Conservation (phyloP, 352 stramenopile genomes). For the Phytopythium mirpurense region DNA sequence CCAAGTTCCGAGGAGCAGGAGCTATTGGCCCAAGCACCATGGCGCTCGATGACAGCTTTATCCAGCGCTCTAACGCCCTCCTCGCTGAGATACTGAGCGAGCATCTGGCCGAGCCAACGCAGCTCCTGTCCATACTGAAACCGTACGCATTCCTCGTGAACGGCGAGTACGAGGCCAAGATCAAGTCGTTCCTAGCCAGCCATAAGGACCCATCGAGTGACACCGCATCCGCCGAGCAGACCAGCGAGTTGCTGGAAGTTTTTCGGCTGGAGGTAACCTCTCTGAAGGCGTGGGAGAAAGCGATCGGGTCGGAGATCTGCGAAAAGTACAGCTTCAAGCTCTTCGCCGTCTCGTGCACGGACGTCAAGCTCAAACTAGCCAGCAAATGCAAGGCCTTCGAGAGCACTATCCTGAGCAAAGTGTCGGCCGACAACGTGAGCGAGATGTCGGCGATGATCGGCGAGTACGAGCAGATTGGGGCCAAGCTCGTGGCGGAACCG, state of each 20-base stretch:
- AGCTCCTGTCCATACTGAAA: constrained; percentile 69
- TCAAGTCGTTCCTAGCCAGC: constrained; percentile 24
- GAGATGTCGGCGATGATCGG: constrained; percentile 84
- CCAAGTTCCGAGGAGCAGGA: constrained; percentile 45
- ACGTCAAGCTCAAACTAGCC: constrained; percentile 85
- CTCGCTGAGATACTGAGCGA: constrained; percentile 46
- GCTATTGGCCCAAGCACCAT: constrained; percentile 85
- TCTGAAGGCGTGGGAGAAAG: constrained; percentile 42
- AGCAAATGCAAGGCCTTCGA: constrained; percentile 67
- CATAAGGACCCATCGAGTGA: constrained; percentile 20
- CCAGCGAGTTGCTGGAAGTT: constrained; percentile 35
- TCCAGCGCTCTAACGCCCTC: constrained; percentile 60
- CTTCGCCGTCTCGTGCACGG: constrained; percentile 84
- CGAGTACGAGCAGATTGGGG: constrained; percentile 87
- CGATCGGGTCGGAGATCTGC: constrained; percentile 40
- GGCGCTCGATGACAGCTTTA: constrained; percentile 68
- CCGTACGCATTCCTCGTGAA: constrained; percentile 78
- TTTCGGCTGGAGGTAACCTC: constrained; percentile 51
- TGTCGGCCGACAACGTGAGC: constrained; percentile 82
- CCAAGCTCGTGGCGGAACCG: constrained; percentile 82
- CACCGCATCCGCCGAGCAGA: constrained; percentile 14
- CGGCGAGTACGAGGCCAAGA: constrained; percentile 62
- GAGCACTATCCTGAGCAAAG: constrained; percentile 66
- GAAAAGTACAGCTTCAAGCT: constrained; percentile 89
- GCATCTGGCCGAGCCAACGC: constrained; percentile 62